These are phyloP conservation scores for Lodderomyces theae DNA, from an alignment of 1,139 yeast species.

Conservation along the genomic window DNA sequence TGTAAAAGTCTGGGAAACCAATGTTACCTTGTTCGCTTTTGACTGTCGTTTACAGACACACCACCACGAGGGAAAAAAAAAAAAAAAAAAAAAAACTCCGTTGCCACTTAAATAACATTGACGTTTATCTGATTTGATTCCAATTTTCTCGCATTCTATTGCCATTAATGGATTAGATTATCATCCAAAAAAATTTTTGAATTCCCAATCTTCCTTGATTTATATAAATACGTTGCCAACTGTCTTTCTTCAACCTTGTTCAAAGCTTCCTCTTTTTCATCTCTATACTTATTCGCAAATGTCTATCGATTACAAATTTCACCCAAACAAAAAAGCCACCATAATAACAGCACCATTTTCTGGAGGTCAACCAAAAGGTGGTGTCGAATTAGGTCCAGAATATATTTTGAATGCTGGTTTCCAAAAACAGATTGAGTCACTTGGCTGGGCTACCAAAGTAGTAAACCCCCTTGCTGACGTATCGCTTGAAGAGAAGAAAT, in stretches of 20 bases:
- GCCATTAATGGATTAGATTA: constrained; percentile 3
- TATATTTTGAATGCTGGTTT: constrained; percentile 73
- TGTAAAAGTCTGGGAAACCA: too few species aligned
- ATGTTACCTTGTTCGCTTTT: not conserved
- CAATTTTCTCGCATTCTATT: too few species aligned
- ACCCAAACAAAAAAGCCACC: constrained; percentile 53
- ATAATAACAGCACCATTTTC: constrained; percentile 84
- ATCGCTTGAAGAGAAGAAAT: constrained; percentile 40
- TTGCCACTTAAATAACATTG: too few species aligned
- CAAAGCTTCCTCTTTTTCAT: not conserved
- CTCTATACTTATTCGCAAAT: not conserved
- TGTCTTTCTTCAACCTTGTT: not conserved
- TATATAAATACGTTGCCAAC: too few species aligned
- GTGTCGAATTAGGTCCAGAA: constrained; percentile 93
- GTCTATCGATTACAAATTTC: constrained; percentile 45
- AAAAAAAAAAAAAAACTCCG: too few species aligned
- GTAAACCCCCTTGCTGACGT: constrained; percentile 56
- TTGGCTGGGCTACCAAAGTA: constrained; percentile 71
- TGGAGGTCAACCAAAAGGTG: constrained; percentile 95
- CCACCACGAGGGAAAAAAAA: not conserved
- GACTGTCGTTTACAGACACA: not conserved
- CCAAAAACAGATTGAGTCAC: constrained; percentile 52
- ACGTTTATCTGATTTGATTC: too few species aligned
- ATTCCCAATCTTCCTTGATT: too few species aligned
- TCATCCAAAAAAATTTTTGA: too few species aligned